phyloP scores from a whole-genome alignment of 176 grass and related monocot genomes.

The Carex scoparia region DNA sequence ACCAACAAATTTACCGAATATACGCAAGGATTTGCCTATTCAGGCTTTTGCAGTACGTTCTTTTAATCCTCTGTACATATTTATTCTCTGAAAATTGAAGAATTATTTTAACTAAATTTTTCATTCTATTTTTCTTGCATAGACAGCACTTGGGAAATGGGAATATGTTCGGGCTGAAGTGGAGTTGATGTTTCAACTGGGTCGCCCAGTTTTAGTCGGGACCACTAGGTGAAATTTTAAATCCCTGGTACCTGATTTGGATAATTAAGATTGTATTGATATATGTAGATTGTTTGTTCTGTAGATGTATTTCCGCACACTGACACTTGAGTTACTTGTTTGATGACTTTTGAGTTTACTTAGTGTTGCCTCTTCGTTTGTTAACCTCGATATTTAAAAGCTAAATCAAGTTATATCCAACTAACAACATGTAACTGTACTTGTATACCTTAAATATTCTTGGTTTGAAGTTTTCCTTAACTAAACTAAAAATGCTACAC shows the following conservation, averaged over 20 bases:
- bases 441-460: background rate
- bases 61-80: background rate
- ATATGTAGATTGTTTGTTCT: background rate
- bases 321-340: background rate
- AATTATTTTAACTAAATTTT: slow-evolving; percentile 5
- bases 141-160: slow-evolving; percentile 95
- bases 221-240: slow-evolving; percentile 68
- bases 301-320: background rate
- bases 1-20: slow-evolving; percentile 91
- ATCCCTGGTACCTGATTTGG: slow-evolving; percentile 4
- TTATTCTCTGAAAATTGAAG: background rate
- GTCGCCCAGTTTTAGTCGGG: slow-evolving; percentile 91
- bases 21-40: slow-evolving; percentile 78
- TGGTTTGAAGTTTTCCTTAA: background rate
- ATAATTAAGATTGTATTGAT: background rate
- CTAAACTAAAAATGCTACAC: background rate
- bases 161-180: slow-evolving; percentile 80
- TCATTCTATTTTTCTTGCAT: slow-evolving; percentile 26
- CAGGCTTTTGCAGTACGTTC: slow-evolving; percentile 91
- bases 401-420: background rate
- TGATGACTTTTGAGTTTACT: background rate
- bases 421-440: background rate
- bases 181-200: slow-evolving; percentile 75
- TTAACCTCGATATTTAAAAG: background rate
- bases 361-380: background rate